phyloP scores from a whole-genome alignment of 192 early-diverging fungal species.

The Backusella parvicylindrica region DNA sequence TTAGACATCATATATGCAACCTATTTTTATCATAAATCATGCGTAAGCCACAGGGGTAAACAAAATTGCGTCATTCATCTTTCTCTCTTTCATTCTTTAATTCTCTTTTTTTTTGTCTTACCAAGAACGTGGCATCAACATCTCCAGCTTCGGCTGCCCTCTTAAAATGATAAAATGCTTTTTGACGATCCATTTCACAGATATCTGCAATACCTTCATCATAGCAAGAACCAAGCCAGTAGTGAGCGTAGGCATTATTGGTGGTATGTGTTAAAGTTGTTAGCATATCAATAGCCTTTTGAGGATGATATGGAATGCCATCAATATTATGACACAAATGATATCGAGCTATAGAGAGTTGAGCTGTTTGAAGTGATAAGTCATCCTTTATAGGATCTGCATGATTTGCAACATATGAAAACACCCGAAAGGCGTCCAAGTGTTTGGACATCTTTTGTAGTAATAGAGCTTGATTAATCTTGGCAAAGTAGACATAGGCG shows the following conservation, averaged over 20 bases:
- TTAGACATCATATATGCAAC: constrained; percentile 37
- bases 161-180: constrained; percentile 30
- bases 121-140: constrained; percentile 29
- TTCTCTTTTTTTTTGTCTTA: constrained; percentile 2
- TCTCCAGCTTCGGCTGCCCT: constrained; percentile 26
- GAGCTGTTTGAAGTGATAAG: constrained; percentile 10
- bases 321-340: constrained; percentile 22
- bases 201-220: constrained; percentile 31
- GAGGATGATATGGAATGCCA: constrained; percentile 13
- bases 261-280: neutral
- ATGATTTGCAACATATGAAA: neutral
- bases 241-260: constrained; percentile 20
- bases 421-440: constrained; percentile 25
- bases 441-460: constrained; percentile 26
- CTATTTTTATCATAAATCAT: constrained; percentile 9
- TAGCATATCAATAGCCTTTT: constrained; percentile 18
- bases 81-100: neutral
- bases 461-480: constrained; percentile 26
- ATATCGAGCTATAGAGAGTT: constrained; percentile 33
- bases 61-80: neutral
- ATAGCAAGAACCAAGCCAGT: constrained; percentile 35
- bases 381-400: neutral
- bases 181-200: constrained; percentile 20
- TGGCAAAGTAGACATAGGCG: constrained; percentile 12
- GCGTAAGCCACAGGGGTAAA: constrained; percentile 6